A percentile compares a stretch with the other conserved stretches of the same genome.
phyloP scores from a whole-genome alignment of 108 stramenopile genomes.

The Cyclotella choctawhatcheeana region DNA sequence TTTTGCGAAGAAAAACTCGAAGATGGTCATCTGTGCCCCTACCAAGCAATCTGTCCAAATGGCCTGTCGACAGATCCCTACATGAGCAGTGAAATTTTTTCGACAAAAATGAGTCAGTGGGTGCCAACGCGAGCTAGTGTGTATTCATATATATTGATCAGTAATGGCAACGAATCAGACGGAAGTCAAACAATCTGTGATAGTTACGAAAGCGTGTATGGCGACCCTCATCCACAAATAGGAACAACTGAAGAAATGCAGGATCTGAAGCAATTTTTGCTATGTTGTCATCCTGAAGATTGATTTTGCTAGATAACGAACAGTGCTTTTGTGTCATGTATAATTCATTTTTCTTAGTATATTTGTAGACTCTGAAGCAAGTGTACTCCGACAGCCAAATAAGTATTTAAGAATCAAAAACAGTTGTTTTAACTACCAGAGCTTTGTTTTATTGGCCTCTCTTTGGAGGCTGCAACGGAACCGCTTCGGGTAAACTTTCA shows the following conservation, averaged over 20 bases:
- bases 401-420: too few relatives aligned
- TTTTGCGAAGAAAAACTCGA: slow-evolving; percentile 4
- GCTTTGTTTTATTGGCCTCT: slow-evolving; percentile 12
- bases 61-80: neutral
- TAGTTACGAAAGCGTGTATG: neutral
- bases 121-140: neutral
- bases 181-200: neutral
- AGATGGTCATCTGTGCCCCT: slow-evolving; percentile 10
- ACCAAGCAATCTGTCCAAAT: slow-evolving; percentile 19
- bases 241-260: neutral
- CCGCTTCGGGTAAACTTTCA: slow-evolving; percentile 39
- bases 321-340: too few relatives aligned
- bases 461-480: slow-evolving; percentile 41
- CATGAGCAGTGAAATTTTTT: neutral
- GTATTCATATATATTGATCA: slow-evolving; percentile 14
- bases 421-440: too few relatives aligned
- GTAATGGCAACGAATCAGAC: neutral
- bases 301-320: too few relatives aligned
- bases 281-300: slow-evolving; percentile 12
- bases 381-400: too few relatives aligned
- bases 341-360: too few relatives aligned
- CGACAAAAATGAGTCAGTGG: slow-evolving; percentile 14
- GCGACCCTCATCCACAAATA: neutral
- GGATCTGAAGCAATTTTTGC: slow-evolving; percentile 15
- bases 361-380: too few relatives aligned